Percentiles rank a stretch among this genome's conserved stretches.
phyloP scores from a whole-genome alignment of 2,329 filamentous ascomycete genomes.

The Alternaria postmessia region DNA sequence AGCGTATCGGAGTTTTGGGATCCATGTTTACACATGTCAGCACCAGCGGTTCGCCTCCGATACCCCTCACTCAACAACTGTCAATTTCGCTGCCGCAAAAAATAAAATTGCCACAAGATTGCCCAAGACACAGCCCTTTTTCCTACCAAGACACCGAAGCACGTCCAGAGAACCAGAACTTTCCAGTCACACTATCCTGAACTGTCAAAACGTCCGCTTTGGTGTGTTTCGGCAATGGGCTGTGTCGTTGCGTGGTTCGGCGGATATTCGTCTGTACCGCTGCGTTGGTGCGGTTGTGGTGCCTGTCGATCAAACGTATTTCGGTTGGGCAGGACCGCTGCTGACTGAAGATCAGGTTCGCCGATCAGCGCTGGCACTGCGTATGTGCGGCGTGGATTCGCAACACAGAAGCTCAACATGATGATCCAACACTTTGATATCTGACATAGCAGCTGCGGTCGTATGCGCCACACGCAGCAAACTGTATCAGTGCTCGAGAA shows the following conservation, averaged over 20 bases:
- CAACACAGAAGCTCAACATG: not conserved
- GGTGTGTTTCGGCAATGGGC: not conserved
- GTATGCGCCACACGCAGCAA: not conserved
- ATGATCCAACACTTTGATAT: not conserved
- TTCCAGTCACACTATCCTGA: not conserved
- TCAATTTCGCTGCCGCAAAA: constrained; percentile 6
- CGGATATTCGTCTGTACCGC: not conserved
- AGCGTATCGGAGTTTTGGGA: not conserved
- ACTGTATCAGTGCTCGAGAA: not conserved
- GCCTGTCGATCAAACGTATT: constrained; percentile 16
- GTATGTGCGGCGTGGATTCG: not conserved
- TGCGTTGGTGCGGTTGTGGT: constrained; percentile 8
- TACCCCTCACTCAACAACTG: not conserved
- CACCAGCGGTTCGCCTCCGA: not conserved
- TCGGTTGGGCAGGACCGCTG: constrained; percentile 1
- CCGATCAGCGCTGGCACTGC: constrained; percentile 5
- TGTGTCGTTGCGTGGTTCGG: not conserved
- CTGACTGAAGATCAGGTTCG: constrained; percentile 12
- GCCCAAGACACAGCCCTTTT: not conserved
- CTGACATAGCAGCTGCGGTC: not conserved
- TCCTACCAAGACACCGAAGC: not conserved
- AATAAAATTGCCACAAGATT: not conserved
- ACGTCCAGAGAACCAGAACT: not conserved
- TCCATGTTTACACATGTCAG: not conserved
- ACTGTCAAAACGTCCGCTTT: not conserved